Conservation (phyloP, 2,329 filamentous ascomycete species). For the Zasmidium citrigriseum region DNA sequence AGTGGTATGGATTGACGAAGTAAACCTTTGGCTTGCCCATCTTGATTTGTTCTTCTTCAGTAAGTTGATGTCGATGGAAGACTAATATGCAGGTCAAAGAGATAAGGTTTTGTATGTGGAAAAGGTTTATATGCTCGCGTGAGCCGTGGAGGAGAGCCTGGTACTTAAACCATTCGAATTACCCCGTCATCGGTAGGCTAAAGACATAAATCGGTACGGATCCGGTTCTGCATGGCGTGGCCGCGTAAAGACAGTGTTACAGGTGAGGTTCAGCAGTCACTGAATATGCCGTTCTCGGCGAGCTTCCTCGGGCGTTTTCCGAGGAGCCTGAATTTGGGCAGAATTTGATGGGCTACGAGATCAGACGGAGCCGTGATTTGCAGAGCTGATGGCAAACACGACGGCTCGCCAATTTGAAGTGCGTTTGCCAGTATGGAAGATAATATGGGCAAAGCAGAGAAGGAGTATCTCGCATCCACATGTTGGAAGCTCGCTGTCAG, state of each 20-base stretch:
- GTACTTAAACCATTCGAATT: neutral
- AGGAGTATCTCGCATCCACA: too few species aligned
- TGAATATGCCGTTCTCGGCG: neutral
- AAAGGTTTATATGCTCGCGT: neutral
- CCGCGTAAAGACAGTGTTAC: neutral
- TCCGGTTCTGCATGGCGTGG: neutral
- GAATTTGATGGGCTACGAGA: too few species aligned
- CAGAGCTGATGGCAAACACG: too few species aligned
- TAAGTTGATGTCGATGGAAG: too few species aligned
- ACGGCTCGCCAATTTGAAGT: too few species aligned
- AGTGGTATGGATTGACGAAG: constrained; percentile 33
- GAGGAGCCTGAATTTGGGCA: neutral
- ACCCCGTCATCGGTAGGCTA: neutral
- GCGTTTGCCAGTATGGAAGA: too few species aligned
- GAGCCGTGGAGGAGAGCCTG: neutral
- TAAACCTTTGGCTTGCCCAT: constrained; percentile 14
- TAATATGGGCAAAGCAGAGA: too few species aligned
- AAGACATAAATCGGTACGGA: neutral
- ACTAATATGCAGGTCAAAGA: too few species aligned
- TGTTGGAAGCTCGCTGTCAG: too few species aligned
- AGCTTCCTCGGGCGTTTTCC: neutral
- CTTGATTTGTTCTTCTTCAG: neutral
- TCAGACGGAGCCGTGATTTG: too few species aligned
- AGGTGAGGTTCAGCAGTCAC: too few species aligned
- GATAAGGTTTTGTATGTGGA: neutral